Base-by-base conservation (phyloP, 352 stramenopile species). In the Discostella stelligera region DNA sequence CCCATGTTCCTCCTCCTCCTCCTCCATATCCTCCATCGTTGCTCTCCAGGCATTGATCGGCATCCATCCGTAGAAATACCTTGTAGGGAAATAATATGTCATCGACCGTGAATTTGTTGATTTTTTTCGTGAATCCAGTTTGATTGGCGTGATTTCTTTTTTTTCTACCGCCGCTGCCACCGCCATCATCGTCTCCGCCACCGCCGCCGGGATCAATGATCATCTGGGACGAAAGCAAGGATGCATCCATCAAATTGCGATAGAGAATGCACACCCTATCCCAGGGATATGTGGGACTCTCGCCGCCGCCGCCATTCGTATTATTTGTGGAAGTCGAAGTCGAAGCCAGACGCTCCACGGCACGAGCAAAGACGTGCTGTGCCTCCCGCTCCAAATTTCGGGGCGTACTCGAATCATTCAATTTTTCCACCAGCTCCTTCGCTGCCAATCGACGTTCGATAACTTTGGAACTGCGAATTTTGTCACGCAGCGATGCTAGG, bases 81-180 rank as follows among this genome's bases (percentile, higher is more conserved):
- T 74, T 67, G 39, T 86, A 79, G 0, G 82, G 85, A 9, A 89
- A 79, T 10, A 80, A 25, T 11, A 89, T 44, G 69, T 91, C 85
- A 25, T 87, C 69, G 7, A 50, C 27, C 0, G 8, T 85, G 55
- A 80, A 82, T 56, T 81, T 85, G 55, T 6, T 32, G 23, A 37
- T 53, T 41, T 70, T 54, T n/a, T 67, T 73, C 5, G 65, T 77
- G 14, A 71, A 79, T 37, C 78, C 78, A 0, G 78, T 82, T 21
- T 70, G 55, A 68, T 85, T 85, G n/a, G 78, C 72, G n/a, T 68
- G 52, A 9, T 56, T 50, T 59, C 23, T 10, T 39, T 56, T 54
- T 37, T 64, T 55, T 6, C 50, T 41, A 8, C 50, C 39, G 23
- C 39, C 41, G 23, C 9, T 32, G 18, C 11, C 52, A 30, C 16